phyloP scores from a whole-genome alignment of 2,329 filamentous ascomycete genomes.

The Colletotrichum sp. region DNA sequence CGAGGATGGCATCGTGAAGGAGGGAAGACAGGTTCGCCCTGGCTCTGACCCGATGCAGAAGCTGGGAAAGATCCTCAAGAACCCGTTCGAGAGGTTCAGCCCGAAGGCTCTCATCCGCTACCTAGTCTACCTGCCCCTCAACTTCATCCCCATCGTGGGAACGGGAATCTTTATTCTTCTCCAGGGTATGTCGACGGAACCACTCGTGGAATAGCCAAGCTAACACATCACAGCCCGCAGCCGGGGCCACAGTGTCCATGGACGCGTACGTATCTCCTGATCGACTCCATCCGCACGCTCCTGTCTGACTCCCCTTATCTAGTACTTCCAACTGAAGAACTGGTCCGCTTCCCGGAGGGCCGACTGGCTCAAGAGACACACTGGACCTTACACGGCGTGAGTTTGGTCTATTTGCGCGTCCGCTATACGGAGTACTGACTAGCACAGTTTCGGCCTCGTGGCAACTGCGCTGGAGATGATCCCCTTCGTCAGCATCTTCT shows the following conservation, averaged over 20 bases:
- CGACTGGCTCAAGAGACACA: constrained; percentile 73
- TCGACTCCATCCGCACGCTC: not conserved
- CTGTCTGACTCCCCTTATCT: constrained; percentile 21
- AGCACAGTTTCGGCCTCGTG: constrained; percentile 72
- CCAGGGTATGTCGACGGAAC: constrained; percentile 59
- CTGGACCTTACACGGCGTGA: constrained; percentile 81
- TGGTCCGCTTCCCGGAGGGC: constrained; percentile 72
- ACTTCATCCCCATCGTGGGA: constrained; percentile 90
- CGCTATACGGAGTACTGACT: constrained; percentile 8
- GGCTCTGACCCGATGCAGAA: constrained; percentile 62
- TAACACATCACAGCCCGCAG: constrained; percentile 32
- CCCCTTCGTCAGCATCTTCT: constrained; percentile 81
- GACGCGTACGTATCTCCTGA: constrained; percentile 49
- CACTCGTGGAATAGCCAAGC: not conserved
- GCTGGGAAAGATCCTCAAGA: constrained; percentile 63
- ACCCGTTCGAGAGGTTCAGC: constrained; percentile 61
- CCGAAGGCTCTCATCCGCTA: constrained; percentile 75
- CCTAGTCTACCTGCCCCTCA: constrained; percentile 86
- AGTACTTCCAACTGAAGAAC: constrained; percentile 92
- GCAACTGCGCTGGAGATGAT: constrained; percentile 85
- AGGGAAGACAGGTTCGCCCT: constrained; percentile 75
- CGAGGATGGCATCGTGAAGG: constrained; percentile 67
- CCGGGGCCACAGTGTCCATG: constrained; percentile 56
- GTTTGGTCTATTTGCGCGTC: not conserved
- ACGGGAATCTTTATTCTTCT: constrained; percentile 80